Percentiles rank a stretch among this genome's conserved stretches.
Evolutionary conservation across 345 rosid species (phyloP).

Genomic region (Eucalyptus leucophloia): DNA sequence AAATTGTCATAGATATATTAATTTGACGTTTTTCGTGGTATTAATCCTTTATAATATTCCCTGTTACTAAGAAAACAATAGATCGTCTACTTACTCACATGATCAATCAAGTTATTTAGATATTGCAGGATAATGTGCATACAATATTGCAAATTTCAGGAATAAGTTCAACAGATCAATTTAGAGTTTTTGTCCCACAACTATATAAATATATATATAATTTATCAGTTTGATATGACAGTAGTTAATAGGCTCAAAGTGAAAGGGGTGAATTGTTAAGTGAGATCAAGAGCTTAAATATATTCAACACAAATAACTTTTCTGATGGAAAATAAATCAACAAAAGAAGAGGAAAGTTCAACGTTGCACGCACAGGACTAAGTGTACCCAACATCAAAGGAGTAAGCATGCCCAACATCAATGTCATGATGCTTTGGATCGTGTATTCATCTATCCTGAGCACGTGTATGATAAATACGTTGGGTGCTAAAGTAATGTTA

Average conservation of each 20-base stretch:
- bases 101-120: neutral
- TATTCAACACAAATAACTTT: neutral
- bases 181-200: no score
- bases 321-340: neutral
- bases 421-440: neutral
- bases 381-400: neutral
- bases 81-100: neutral
- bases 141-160: neutral
- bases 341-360: neutral
- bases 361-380: neutral
- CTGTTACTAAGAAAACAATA: no score
- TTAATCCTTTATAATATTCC: no score
- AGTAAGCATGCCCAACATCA: neutral
- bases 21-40: no score
- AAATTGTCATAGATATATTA: no score
- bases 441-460: neutral
- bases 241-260: neutral
- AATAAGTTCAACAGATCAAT: no score
- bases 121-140: neutral
- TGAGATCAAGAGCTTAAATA: neutral
- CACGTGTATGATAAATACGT: neutral
- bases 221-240: no score
- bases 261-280: no score
- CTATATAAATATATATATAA: no score
- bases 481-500: neutral